Evolutionary conservation across 768 basidiomycete species (phyloP).

Genomic region (Hysterangium stoloniferum): DNA sequence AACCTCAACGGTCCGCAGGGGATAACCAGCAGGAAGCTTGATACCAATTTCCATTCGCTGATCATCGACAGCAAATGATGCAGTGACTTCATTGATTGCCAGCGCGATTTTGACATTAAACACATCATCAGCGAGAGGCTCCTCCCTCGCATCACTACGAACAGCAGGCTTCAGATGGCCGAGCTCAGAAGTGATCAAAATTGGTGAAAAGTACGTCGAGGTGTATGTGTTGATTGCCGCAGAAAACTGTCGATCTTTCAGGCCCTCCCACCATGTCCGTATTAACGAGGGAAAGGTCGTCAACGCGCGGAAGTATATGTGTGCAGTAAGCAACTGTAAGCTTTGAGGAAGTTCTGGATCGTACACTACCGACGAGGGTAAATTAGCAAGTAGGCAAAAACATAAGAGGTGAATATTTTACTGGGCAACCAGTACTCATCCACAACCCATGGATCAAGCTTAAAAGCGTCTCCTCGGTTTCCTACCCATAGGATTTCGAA

Average conservation of each 20-base stretch:
- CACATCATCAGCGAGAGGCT: slow-evolving; percentile 62
- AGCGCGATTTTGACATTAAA: slow-evolving; percentile 70
- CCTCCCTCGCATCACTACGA: slow-evolving; percentile 31
- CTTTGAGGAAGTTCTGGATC: slow-evolving; percentile 44
- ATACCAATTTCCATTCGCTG: slow-evolving; percentile 86
- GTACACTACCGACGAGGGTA: slow-evolving; percentile 41
- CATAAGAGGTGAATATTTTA: slow-evolving; percentile 29
- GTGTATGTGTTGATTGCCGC: slow-evolving; percentile 71
- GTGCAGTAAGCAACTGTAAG: slow-evolving; percentile 66
- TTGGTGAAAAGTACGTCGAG: slow-evolving; percentile 78
- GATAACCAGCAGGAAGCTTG: slow-evolving; percentile 85
- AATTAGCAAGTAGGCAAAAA: slow-evolving; percentile 3
- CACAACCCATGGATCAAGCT: slow-evolving; percentile 78
- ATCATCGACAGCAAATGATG: slow-evolving; percentile 84
- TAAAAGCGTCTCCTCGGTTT: slow-evolving; percentile 61
- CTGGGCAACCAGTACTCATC: slow-evolving; percentile 76
- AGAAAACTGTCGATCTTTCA: slow-evolving; percentile 86
- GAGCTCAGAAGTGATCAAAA: slow-evolving; percentile 80
- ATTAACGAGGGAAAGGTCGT: slow-evolving; percentile 79
- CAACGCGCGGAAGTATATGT: slow-evolving; percentile 84
- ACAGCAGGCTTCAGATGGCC: slow-evolving; percentile 44
- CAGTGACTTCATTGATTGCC: slow-evolving; percentile 73
- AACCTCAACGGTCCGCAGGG: slow-evolving; percentile 82
- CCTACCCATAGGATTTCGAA: slow-evolving; percentile 63
- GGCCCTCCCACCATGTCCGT: slow-evolving; percentile 76